Evolutionary conservation across 169 alveolate species (phyloP), one percentile per base, ranked within the genome.

Genomic region (Eimeria brunetti): DNA sequence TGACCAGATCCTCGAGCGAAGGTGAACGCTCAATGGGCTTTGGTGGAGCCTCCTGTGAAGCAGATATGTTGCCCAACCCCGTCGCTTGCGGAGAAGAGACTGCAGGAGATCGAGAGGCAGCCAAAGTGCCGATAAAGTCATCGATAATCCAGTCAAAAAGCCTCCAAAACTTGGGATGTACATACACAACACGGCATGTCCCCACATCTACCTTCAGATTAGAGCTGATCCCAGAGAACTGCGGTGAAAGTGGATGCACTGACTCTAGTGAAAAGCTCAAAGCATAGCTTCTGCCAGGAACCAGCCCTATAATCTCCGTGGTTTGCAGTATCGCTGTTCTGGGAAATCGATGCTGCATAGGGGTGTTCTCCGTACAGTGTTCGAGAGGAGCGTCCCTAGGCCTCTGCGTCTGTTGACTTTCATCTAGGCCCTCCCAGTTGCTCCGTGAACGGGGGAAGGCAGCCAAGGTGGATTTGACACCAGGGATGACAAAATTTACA

Each of bases 161-260:
- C 80, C 89, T 62, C 96, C 96, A 92, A 71, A 92, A 92, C 62
- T 92, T 81, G 75, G 67, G 75, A 84, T 92, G 96, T 4, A 92
- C 33, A 38, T 92, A 92, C 2, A 83, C 93, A 58, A 92, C 93
- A n/a, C 88, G 88, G 88, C 78, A 73, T 2, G 93, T 14, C n/a
- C 96, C 96, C 78, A 92, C 46, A 33, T 92, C 93, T 27, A 92
- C 89, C 69, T 84, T 49, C 49, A 92, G 81, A 38, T 22, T 30
- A 11, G 81, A 81, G 56, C 86, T 38, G 56, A 73, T 7, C 18
- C 96, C 96, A n/a, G 88, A 36, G 44, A 92, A 92, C 27, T 44
- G 58, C 14, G 96, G 96, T 24, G 88, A 81, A 30, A 62, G 44
- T 33, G 96, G 96, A 24, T 92, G 96, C 46, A 83, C 36, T 49